These are phyloP conservation scores for Pulveroboletus sp. DNA, from an alignment of 768 basidiomycete species.

Conservation along the genomic window DNA sequence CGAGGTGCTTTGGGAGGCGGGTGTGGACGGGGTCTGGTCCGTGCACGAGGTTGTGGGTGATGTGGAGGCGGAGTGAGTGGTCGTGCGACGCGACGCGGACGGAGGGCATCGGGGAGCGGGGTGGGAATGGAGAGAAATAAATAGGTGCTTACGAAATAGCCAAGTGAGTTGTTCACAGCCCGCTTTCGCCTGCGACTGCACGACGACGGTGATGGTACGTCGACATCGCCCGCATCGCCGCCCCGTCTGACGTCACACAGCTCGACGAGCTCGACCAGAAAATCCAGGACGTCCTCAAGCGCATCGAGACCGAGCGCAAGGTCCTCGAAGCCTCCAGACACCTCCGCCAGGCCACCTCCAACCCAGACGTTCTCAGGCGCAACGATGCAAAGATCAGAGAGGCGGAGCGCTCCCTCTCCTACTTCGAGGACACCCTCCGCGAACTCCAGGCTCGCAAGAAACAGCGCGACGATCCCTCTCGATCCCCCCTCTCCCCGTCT, in stretches of 20 bases:
- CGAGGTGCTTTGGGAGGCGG: slow-evolving; percentile 37
- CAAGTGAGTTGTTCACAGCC: slow-evolving; percentile 26
- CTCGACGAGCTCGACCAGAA: slow-evolving; percentile 79
- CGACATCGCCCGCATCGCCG: slow-evolving; percentile 6
- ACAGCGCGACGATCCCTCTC: slow-evolving; percentile 50
- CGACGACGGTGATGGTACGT: slow-evolving; percentile 33
- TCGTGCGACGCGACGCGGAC: slow-evolving; percentile 44
- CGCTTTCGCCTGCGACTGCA: slow-evolving; percentile 21
- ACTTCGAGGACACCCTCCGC: slow-evolving; percentile 82
- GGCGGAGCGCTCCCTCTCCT: slow-evolving; percentile 75
- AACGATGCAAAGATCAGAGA: slow-evolving; percentile 86
- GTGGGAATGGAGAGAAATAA: slow-evolving; percentile 6
- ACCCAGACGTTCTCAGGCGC: slow-evolving; percentile 78
- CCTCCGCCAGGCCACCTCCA: slow-evolving; percentile 76
- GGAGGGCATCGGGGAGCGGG: slow-evolving; percentile 27
- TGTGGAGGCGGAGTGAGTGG: slow-evolving; percentile 43
- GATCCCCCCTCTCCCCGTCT: slow-evolving; percentile 37
- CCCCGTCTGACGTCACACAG: slow-evolving; percentile 14
- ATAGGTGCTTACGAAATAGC: slow-evolving; percentile 24
- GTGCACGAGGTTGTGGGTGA: slow-evolving; percentile 42
- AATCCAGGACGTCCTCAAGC: slow-evolving; percentile 85
- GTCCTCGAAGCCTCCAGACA: slow-evolving; percentile 81
- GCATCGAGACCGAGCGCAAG: slow-evolving; percentile 90
- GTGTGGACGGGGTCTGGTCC: slow-evolving; percentile 24
- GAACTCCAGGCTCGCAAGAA: slow-evolving; percentile 78